phyloP scores from a whole-genome alignment of 1,284 basidiomycete genomes.

The Malassezia japonica region DNA sequence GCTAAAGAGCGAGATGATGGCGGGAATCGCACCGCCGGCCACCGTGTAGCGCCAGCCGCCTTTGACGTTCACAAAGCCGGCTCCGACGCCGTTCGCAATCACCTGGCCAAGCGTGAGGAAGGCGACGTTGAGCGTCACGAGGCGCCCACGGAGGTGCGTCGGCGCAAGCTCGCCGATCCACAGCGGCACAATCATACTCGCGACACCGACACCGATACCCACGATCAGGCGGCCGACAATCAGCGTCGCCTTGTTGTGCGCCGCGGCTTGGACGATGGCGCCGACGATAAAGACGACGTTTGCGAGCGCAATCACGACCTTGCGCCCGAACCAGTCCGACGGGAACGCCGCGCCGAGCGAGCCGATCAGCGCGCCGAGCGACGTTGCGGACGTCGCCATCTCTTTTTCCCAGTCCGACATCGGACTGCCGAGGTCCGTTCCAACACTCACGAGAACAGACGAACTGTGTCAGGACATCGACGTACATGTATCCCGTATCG shows the following conservation, averaged over 20 bases:
- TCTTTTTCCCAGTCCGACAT: conserved; percentile 14
- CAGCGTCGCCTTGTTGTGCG: conserved; percentile 46
- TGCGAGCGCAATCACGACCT: conserved; percentile 20
- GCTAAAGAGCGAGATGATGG: conserved; percentile 32
- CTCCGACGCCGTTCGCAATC: conserved; percentile 42
- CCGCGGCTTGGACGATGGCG: conserved; percentile 47
- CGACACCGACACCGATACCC: conserved; percentile 48
- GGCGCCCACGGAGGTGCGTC: conserved; percentile 46
- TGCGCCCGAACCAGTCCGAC: conserved; percentile 16
- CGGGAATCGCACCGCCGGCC: conserved; percentile 46
- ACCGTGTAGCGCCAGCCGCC: conserved; percentile 49
- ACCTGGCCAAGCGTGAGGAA: conserved; percentile 50
- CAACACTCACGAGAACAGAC: conserved; percentile 17
- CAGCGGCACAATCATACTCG: conserved; percentile 46
- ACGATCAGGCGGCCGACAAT: conserved; percentile 50
- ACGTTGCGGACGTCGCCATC: conserved; percentile 16
- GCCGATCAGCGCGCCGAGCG: conserved; percentile 18
- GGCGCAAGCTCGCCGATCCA: conserved; percentile 50
- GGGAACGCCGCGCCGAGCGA: conserved; percentile 14
- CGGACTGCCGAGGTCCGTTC: conserved; percentile 9
- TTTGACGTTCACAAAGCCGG: conserved; percentile 20
- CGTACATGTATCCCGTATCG: conserved; percentile 18
- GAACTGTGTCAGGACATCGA: conserved; percentile 2
- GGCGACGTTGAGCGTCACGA: conserved; percentile 48
- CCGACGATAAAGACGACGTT: conserved; percentile 30